Conservation (phyloP, 1,284 basidiomycete genomes). For the Testicularia cyperi region DNA sequence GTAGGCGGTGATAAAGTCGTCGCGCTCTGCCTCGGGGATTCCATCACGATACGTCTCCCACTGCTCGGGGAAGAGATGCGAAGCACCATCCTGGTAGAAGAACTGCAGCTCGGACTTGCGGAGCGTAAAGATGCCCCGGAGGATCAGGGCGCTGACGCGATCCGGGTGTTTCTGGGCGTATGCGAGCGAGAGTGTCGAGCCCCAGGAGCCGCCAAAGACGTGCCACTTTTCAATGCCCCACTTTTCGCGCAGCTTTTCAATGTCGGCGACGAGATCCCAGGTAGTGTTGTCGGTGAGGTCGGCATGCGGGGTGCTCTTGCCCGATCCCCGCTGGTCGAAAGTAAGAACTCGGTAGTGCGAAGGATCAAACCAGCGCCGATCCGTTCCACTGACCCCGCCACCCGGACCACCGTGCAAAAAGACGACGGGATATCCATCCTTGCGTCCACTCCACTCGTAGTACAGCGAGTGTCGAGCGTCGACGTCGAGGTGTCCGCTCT, state of each 20-base stretch:
- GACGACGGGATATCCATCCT: constrained; percentile 48
- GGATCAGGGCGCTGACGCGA: constrained; percentile 74
- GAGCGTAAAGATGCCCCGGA: constrained; percentile 89
- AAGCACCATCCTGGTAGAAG: constrained; percentile 81
- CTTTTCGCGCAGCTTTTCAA: constrained; percentile 76
- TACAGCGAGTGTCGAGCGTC: constrained; percentile 45
- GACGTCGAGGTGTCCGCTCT: constrained; percentile 39
- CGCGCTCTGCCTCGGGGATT: constrained; percentile 76
- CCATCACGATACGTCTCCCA: constrained; percentile 69
- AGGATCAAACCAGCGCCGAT: constrained; percentile 57
- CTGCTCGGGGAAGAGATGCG: constrained; percentile 56
- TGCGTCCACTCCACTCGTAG: constrained; percentile 51
- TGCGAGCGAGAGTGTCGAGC: constrained; percentile 79
- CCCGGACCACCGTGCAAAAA: constrained; percentile 57
- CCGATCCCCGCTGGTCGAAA: constrained; percentile 69
- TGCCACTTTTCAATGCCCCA: constrained; percentile 62
- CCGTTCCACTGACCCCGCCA: constrained; percentile 44
- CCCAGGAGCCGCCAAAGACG: constrained; percentile 65
- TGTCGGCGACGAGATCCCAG: constrained; percentile 88
- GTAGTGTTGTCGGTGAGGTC: constrained; percentile 85
- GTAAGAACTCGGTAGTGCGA: constrained; percentile 47
- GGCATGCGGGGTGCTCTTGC: constrained; percentile 80
- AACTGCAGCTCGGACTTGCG: constrained; percentile 79
- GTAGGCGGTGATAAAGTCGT: constrained; percentile 80
- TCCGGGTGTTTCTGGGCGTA: constrained; percentile 85